Conservation (phyloP, 331 rosid species). For the Spiraea crenata region DNA sequence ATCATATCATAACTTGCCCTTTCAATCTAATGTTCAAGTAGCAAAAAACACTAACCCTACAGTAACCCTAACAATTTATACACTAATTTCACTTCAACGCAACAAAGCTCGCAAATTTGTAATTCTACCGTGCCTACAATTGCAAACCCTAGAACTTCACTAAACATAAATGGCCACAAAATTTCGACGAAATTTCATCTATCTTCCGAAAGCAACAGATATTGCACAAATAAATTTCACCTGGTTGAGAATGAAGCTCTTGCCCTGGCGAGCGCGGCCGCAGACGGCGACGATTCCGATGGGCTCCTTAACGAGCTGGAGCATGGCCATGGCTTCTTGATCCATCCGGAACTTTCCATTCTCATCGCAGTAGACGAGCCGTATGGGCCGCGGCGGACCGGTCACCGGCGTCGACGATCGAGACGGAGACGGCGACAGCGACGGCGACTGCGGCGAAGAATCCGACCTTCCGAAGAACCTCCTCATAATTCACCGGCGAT, state of each 20-base stretch:
- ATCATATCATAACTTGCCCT: neutral
- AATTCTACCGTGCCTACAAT: constrained; percentile 20
- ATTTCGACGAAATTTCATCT: too few species aligned
- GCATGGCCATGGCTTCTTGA: constrained; percentile 90
- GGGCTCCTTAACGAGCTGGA: constrained; percentile 92
- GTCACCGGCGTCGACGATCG: constrained; percentile 47
- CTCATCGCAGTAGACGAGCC: constrained; percentile 80
- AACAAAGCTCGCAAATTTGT: neutral
- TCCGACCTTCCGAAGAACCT: constrained; percentile 42
- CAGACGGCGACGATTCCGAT: constrained; percentile 92
- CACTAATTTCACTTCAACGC: neutral
- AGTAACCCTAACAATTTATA: neutral
- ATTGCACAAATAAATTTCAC: constrained; percentile 25
- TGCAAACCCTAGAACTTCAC: constrained; percentile 29
- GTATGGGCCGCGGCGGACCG: constrained; percentile 83
- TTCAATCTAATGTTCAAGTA: neutral
- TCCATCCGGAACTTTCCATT: constrained; percentile 92
- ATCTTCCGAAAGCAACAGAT: neutral
- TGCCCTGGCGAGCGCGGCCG: constrained; percentile 93
- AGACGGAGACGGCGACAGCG: constrained; percentile 25
- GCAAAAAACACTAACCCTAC: too few species aligned
- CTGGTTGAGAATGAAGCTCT: constrained; percentile 85
- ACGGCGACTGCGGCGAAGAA: constrained; percentile 35
- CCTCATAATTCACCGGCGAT: constrained; percentile 35
- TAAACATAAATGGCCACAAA: neutral